Base-by-base conservation (phyloP, 352 stramenopile genomes). In the Pythium oligandrum region DNA sequence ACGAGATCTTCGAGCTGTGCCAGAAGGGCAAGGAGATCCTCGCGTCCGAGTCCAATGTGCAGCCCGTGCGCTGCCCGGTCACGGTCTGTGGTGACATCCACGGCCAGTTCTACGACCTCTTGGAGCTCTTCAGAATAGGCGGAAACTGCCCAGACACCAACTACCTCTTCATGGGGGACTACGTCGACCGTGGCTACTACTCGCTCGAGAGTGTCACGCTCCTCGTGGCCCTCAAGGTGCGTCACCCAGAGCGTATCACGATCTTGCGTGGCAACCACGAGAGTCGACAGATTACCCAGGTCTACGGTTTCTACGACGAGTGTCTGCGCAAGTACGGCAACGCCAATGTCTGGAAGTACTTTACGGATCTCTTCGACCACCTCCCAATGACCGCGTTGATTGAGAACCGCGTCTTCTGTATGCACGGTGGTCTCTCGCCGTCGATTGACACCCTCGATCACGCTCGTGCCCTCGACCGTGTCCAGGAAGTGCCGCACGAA, bases 111-210 rank as follows among this genome's bases (percentile, higher is more conserved):
- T 95, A 93, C 67, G 85, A 95, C 64, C 66, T 95, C 52, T 62
- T 93, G 40, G 85, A 95, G 71, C 78, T 95, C 38, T 95, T 95
- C 63, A 78, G 80, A 72, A 93, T 96, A 86, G 84, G 86, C 64
- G 86, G 86, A 30, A 70, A 71, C 17, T 91, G 83, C 56, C 86
- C 86, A 31, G 86, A 95, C 64, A 95, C 86, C 40, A 95, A 95
- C 69, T 95, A 95, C 74, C 70, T 95, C 9, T 95, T 95, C 73
- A 92, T 95, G 82, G 86, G 86, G 36, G 86, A 96, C 68, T 96
- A 93, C 50, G 86, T 96, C 34, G 86, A 96, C 66, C 86, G 86
- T 31, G 86, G 86, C 6, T 94, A 93, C 68, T 94, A 95, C 64
- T 91, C 78, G 51, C 68, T 96, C 36, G 83, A 94, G 66, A 92